Conservation (phyloP, 1,284 basidiomycete genomes). For the Tilletia walkeri region DNA sequence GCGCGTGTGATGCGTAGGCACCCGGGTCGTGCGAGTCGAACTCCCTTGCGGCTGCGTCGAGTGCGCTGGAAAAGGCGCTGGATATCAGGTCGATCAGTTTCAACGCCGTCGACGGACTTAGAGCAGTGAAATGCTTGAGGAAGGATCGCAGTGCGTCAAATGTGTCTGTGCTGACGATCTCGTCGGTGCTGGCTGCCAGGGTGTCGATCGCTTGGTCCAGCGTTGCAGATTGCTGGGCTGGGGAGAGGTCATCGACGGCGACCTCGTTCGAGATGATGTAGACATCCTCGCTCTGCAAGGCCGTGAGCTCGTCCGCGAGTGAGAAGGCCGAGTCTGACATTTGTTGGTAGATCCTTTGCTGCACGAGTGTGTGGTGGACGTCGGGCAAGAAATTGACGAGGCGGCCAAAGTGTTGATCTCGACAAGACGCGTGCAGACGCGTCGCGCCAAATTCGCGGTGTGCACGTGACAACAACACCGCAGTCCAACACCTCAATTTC, state of each 20-base stretch:
- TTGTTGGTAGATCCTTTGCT: background rate
- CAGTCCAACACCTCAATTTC: background rate
- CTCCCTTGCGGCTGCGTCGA: slow-evolving; percentile 40
- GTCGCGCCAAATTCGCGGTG: background rate
- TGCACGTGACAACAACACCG: slow-evolving; percentile 9
- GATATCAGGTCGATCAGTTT: slow-evolving; percentile 46
- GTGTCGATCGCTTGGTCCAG: slow-evolving; percentile 41
- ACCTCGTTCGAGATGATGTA: slow-evolving; percentile 47
- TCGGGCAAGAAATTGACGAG: background rate
- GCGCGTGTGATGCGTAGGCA: slow-evolving; percentile 36
- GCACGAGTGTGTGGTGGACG: background rate
- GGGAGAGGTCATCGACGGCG: slow-evolving; percentile 34
- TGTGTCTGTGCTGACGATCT: slow-evolving; percentile 30
- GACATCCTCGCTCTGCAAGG: slow-evolving; percentile 38
- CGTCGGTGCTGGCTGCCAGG: slow-evolving; percentile 36
- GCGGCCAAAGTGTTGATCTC: slow-evolving; percentile 2
- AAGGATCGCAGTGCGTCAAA: slow-evolving; percentile 46
- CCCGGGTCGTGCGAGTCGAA: slow-evolving; percentile 35
- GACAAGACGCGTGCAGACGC: background rate
- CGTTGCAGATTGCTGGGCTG: slow-evolving; percentile 33
- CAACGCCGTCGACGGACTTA: slow-evolving; percentile 36
- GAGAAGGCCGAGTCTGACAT: slow-evolving; percentile 28
- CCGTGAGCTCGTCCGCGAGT: slow-evolving; percentile 46
- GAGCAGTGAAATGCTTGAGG: slow-evolving; percentile 41
- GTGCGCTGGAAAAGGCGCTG: slow-evolving; percentile 36